Evolutionary conservation across 345 rosid species (phyloP).

Genomic region (Tarenaya hassleriana): DNA sequence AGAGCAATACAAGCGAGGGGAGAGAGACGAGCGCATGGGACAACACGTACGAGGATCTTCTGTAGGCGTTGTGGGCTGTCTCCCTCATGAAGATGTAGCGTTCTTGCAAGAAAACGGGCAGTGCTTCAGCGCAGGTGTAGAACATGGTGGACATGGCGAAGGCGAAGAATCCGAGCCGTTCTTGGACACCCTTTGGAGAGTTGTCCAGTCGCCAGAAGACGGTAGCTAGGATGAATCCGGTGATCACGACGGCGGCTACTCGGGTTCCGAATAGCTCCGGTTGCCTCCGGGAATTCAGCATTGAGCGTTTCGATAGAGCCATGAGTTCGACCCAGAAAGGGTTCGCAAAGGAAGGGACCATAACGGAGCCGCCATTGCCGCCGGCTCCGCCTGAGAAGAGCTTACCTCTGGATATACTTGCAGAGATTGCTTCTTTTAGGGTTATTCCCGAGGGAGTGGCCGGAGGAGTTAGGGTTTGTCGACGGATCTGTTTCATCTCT

Average conservation of each 20-base stretch:
- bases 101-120: conserved; percentile 89
- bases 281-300: conserved; percentile 56
- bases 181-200: conserved; percentile 88
- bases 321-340: conserved; percentile 79
- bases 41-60: conserved; percentile 83
- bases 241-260: conserved; percentile 66
- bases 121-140: conserved; percentile 94
- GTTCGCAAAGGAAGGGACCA: conserved; percentile 78
- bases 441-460: conserved; percentile 42
- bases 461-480: conserved; percentile 33
- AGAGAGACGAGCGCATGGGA: conserved; percentile 55
- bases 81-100: conserved; percentile 97
- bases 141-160: conserved; percentile 97
- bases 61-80: conserved; percentile 80
- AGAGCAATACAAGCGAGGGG: conserved; percentile 61
- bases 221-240: conserved; percentile 89
- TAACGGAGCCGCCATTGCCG: conserved; percentile 24
- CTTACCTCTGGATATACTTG: conserved; percentile 83
- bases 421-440: conserved; percentile 84
- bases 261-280: conserved; percentile 81
- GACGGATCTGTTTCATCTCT: conserved; percentile 41
- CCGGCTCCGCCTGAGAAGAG: conserved; percentile 53
- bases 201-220: conserved; percentile 78
- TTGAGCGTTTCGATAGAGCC: conserved; percentile 59
- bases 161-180: conserved; percentile 82